Evolutionary conservation across 306 rosid genomes (phyloP).

Genomic region (Astragalus glycyphyllos): DNA sequence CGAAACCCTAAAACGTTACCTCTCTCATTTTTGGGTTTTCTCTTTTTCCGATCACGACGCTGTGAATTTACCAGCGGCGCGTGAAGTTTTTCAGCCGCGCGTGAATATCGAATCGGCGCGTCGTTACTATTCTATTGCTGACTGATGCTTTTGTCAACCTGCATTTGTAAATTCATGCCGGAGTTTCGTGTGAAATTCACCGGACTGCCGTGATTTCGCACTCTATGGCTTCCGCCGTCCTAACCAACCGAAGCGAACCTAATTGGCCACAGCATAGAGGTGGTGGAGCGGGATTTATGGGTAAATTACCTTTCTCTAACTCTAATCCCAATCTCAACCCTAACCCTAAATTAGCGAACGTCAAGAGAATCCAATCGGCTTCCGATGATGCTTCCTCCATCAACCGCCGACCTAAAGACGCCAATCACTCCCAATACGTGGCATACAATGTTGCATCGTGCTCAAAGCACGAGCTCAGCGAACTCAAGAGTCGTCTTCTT

Average conservation of each 20-base stretch:
- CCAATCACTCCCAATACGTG: slow-evolving; percentile 52
- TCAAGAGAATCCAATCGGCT: slow-evolving; percentile 69
- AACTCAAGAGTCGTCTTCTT: slow-evolving; percentile 59
- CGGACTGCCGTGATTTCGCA: slow-evolving; percentile 38
- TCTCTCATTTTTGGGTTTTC: not conserved
- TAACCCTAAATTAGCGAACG: slow-evolving; percentile 60
- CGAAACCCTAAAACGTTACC: slow-evolving; percentile 52
- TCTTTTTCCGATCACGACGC: not conserved
- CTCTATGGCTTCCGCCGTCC: slow-evolving; percentile 85
- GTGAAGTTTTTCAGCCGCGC: slow-evolving; percentile 39
- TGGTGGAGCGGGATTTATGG: slow-evolving; percentile 86
- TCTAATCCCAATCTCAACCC: slow-evolving; percentile 48
- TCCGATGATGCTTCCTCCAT: slow-evolving; percentile 88
- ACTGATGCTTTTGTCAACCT: not conserved
- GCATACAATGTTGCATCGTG: slow-evolving; percentile 59
- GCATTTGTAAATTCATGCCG: slow-evolving; percentile 57
- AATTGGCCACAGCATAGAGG: slow-evolving; percentile 73
- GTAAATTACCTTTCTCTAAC: slow-evolving; percentile 66
- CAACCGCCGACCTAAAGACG: slow-evolving; percentile 60
- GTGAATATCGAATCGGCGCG: slow-evolving; percentile 46
- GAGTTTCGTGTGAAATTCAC: slow-evolving; percentile 48
- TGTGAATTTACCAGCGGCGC: not conserved
- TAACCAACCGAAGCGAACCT: slow-evolving; percentile 74
- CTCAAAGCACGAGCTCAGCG: slow-evolving; percentile 71
- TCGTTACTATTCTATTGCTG: not conserved